Percentiles rank a stretch among this genome's conserved stretches.
These are phyloP conservation scores for Tilletia setariae DNA, from an alignment of 1,284 basidiomycete species.

Conservation along the genomic window DNA sequence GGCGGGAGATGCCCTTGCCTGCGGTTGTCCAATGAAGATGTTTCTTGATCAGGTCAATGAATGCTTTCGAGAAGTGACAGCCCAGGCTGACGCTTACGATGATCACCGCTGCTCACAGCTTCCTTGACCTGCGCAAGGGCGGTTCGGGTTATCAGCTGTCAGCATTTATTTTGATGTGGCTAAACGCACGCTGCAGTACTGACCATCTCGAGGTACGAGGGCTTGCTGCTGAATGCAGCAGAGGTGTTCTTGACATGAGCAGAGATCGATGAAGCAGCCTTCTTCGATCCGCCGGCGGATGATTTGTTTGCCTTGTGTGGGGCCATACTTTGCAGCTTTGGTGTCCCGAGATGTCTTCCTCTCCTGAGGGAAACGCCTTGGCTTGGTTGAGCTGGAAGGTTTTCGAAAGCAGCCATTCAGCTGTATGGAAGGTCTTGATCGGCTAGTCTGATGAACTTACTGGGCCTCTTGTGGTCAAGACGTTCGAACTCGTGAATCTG, in stretches of 20 bases:
- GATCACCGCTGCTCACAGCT: not conserved
- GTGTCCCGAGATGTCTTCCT: too few relatives aligned
- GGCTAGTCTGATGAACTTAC: too few relatives aligned
- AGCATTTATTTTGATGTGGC: not conserved
- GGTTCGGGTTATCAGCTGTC: not conserved
- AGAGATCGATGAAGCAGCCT: not conserved
- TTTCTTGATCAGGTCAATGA: not conserved
- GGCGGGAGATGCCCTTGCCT: not conserved
- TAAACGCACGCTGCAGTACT: not conserved
- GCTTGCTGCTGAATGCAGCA: not conserved
- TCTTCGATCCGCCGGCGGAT: not conserved
- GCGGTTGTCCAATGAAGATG: not conserved
- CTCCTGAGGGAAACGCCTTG: too few relatives aligned
- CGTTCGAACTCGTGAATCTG: too few relatives aligned
- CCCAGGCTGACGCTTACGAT: not conserved
- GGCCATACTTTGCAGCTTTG: too few relatives aligned
- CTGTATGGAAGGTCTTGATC: too few relatives aligned
- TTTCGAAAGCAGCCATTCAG: too few relatives aligned
- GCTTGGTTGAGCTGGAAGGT: too few relatives aligned
- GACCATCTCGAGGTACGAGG: slow-evolving; percentile 1
- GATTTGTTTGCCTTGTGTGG: not conserved
- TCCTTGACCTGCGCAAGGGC: not conserved
- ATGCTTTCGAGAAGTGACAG: too few relatives aligned
- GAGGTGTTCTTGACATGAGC: not conserved
- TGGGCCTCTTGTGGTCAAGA: too few relatives aligned